Evolutionary conservation across 2,329 filamentous ascomycete genomes (phyloP), one percentile per base, ranked within the genome.

Genomic region (Penicillium sp.): DNA sequence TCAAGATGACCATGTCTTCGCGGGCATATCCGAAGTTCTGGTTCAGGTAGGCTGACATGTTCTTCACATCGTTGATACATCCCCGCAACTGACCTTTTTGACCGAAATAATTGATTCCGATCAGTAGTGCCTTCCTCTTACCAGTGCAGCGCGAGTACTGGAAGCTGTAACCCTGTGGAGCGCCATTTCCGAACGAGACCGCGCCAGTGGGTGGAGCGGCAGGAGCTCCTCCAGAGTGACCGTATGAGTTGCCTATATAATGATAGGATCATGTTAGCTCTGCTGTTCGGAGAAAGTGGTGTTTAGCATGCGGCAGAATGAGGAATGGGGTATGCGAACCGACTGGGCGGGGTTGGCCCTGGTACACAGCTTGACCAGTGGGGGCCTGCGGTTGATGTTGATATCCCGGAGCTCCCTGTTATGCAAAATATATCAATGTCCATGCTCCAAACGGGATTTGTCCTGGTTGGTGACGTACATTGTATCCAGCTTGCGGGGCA

Each of bases 1-100:
- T 97, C 72, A 98, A 83, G 60, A 95, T 88, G 21, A 98, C 93
- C 93, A 98, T 98, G 71, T 98, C 93, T 75, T 97, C 93, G 57
- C 92, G 83, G 77, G 91, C 92, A 75, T 98, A 98, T 29, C 90
- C 90, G 74, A 96, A 97, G 70, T 91, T 87, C 74, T 93, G 86
- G 62, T 91, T 90, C 57, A 98, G 80, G 72, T 96, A 98, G 49
- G 84, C 84, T 22, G 92, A 96, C 91, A 98, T 96, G 79, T 97
- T 97, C 77, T 93, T 90, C 44, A 97, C 93, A 73, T 98, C 93
- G 72, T 98, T 97, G 80, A 97, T 97, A 71, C 93, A 98, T 46
- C 93, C 93, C 56, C 92, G 84, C 48, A 97, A 82, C 80, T 97
- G 90, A 27, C 93, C 93, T 56, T 90, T 86, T 77, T 97, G 93